Percentiles rank a stretch among this genome's conserved stretches.
Conservation (phyloP, 768 basidiomycete species). For the Amanita molliuscula region DNA sequence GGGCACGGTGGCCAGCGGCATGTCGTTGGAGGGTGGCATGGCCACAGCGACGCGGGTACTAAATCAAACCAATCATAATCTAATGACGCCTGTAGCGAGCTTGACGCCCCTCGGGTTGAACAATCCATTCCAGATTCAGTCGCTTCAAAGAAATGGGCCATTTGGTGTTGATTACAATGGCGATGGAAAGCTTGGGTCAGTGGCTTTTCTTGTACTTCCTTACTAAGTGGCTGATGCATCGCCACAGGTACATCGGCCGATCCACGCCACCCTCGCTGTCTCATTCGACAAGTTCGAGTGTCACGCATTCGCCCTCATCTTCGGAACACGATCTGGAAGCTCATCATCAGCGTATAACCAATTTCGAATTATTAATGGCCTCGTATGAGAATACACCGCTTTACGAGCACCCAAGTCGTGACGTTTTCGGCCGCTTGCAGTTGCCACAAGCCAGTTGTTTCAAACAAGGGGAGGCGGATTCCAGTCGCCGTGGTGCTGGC, state of each 20-base stretch:
- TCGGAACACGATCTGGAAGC: slow-evolving; percentile 1
- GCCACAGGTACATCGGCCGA: not conserved
- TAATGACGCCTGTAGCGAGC: not conserved
- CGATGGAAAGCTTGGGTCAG: not conserved
- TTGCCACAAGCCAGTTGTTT: not conserved
- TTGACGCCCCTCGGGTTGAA: not conserved
- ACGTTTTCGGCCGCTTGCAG: not conserved
- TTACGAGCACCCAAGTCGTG: not conserved
- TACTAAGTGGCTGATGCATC: not conserved
- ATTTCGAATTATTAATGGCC: slow-evolving; percentile 1
- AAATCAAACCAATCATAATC: not conserved
- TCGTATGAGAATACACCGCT: not conserved
- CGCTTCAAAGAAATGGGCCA: not conserved
- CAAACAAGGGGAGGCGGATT: not conserved
- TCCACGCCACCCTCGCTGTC: slow-evolving; percentile 2
- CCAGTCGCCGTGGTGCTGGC: not conserved
- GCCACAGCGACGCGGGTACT: not conserved
- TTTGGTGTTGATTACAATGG: not conserved
- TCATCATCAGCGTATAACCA: not conserved
- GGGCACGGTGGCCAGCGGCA: too few species aligned
- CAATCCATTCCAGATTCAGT: not conserved
- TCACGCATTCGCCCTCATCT: slow-evolving; percentile 3
- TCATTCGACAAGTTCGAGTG: slow-evolving; percentile 3
- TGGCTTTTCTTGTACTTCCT: not conserved
- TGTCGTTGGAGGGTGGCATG: too few species aligned